Base-by-base conservation (phyloP, 495 filamentous ascomycete genomes). In the Paragyromitra xinjiangensis region DNA sequence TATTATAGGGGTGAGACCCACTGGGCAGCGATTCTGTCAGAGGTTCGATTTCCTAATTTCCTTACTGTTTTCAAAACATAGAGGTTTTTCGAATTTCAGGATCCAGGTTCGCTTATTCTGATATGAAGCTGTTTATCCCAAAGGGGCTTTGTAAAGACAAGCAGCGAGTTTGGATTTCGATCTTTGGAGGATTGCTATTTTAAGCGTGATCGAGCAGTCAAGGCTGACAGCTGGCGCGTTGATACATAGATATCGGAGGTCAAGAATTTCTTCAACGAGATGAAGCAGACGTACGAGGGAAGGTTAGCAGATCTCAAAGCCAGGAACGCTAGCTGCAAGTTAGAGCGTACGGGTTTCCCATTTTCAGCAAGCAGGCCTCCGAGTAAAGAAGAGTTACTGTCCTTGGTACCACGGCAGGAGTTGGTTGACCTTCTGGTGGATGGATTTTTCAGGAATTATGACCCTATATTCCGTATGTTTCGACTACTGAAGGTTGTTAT, bases 1-100 rank as follows among this genome's bases (percentile, higher is more conserved):
- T 95, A 94, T 83, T 99, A 97, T 82, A 88, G 95, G 63, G 94
- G 94, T 53, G 92, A 94, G 70, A 91, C 91, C 26, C 93, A 98
- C 83, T 98, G 95, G 95, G 92, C 92, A 68, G 89, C 92, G 24
- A 90, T 99, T 64, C 84, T 99, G 73, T 88, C 90, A 73, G 94
- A 97, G 88, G 91, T 93, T 80, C 71, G 84, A 77, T 78, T 65
- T 34, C 67, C 63, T 3, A 42, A 44, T 66, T 83, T 79, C 22
- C 29, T 48, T 73, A 72, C 12, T 73, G 22, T 67, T 69, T 78
- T 64, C 74, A 51, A 63, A 11, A 63, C 66, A 59, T 37, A 59
- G 40, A 29, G 42, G 29, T 61, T 66, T 71, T 55, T 26, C 61
- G 44, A 67, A 63, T 71, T 51, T 78, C 61, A 72, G 67, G 56